Conservation (phyloP, 805 yeast genomes). For the Scheffersomyces amazonensis region DNA sequence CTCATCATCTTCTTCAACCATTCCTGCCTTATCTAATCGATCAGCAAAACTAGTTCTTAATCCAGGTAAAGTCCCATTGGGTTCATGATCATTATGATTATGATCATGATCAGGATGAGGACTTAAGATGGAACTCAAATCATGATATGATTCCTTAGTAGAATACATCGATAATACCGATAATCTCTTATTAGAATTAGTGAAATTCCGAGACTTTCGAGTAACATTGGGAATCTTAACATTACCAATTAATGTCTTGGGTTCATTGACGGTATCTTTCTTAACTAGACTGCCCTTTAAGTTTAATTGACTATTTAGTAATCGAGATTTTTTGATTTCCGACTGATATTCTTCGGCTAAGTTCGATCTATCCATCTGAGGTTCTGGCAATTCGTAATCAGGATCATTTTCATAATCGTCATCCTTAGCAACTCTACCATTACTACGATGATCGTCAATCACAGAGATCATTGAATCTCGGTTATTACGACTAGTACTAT, state of each 20-base stretch:
- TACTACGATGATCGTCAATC: conserved; percentile 14
- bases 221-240: conserved; percentile 70
- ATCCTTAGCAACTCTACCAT: conserved; percentile 17
- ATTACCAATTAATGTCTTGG: conserved; percentile 53
- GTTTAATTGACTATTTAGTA: conserved; percentile 42
- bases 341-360: conserved; percentile 43
- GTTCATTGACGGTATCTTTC: conserved; percentile 28
- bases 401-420: conserved; percentile 13
- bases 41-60: conserved; percentile 44
- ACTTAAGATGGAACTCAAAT: conserved; percentile 44
- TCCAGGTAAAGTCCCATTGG: conserved; percentile 13
- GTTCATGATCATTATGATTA: not conserved
- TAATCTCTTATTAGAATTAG: conserved; percentile 61
- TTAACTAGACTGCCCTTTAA: conserved; percentile 20
- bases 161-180: conserved; percentile 73
- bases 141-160: conserved; percentile 60
- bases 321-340: conserved; percentile 42
- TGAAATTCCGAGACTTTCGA: conserved; percentile 61
- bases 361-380: conserved; percentile 29
- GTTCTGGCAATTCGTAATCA: conserved; percentile 35
- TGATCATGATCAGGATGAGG: conserved; percentile 22
- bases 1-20: conserved; percentile 23
- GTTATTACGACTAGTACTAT: no score
- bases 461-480: conserved; percentile 37
- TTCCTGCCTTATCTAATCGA: conserved; percentile 35